These are phyloP conservation scores for Candida incommunis DNA, from an alignment of 805 yeast genomes.

Conservation along the genomic window DNA sequence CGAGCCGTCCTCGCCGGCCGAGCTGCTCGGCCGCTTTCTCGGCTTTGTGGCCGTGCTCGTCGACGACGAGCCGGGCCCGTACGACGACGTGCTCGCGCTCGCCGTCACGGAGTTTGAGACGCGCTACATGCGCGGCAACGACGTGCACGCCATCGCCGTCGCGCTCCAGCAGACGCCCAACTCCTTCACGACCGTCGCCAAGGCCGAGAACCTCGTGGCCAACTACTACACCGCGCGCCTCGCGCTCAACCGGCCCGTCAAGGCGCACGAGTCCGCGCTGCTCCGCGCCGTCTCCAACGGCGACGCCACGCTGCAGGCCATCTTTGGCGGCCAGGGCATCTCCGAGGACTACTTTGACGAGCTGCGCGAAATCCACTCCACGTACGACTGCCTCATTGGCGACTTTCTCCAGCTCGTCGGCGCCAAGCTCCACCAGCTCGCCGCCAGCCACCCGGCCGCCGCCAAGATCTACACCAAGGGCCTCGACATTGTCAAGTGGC, in stretches of 20 bases:
- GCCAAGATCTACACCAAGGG: conserved; percentile 90
- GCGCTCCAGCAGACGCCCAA: conserved; percentile 27
- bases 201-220: conserved; percentile 61
- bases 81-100: conserved; percentile 53
- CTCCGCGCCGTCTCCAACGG: conserved; percentile 46
- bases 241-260: conserved; percentile 34
- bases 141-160: conserved; percentile 83
- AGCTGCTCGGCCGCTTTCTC: conserved; percentile 69
- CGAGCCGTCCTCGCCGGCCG: conserved; percentile 79
- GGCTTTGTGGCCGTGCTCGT: conserved; percentile 35
- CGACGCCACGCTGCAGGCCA: conserved; percentile 57
- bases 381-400: conserved; percentile 59
- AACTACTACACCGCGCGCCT: conserved; percentile 57
- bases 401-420: conserved; percentile 64
- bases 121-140: conserved; percentile 57
- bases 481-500: conserved; percentile 78
- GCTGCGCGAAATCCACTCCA: conserved; percentile 67
- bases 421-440: conserved; percentile 48
- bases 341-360: conserved; percentile 96
- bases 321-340: conserved; percentile 99
- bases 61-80: conserved; percentile 34
- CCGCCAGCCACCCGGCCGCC: conserved; percentile 59
- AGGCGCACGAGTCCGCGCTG: conserved; percentile 41
- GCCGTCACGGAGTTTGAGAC: conserved; percentile 75
- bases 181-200: conserved; percentile 41